These are phyloP conservation scores for Onygenales sp. DNA, from an alignment of 2,329 filamentous ascomycete genomes.

Conservation along the genomic window DNA sequence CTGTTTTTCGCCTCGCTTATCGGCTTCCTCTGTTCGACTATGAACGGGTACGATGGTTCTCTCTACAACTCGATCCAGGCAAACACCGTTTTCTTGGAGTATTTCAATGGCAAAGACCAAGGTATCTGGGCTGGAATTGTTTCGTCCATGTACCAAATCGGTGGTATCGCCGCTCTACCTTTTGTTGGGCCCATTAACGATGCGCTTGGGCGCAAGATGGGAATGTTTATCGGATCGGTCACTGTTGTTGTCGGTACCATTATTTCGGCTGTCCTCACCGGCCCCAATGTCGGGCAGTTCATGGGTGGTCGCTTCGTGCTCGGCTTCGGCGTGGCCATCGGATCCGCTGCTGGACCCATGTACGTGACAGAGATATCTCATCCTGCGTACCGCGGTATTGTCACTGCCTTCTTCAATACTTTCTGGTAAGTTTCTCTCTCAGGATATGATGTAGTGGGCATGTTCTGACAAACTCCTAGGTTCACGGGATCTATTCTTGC, in stretches of 20 bases:
- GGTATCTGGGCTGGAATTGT: conserved; percentile 38
- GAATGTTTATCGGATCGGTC: conserved; percentile 47
- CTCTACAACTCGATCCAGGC: conserved; percentile 45
- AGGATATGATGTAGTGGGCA: neutral
- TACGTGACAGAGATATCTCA: conserved; percentile 56
- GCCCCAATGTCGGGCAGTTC: conserved; percentile 38
- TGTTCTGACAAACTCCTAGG: conserved; percentile 12
- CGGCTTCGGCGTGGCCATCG: conserved; percentile 51
- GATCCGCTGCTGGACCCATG: conserved; percentile 51
- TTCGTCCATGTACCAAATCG: conserved; percentile 41
- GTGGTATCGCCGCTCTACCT: conserved; percentile 35
- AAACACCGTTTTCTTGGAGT: conserved; percentile 36
- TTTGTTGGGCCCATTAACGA: conserved; percentile 39
- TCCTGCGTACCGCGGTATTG: conserved; percentile 51
- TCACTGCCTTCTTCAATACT: conserved; percentile 50
- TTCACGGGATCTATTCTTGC: conserved; percentile 42
- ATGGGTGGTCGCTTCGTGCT: conserved; percentile 48
- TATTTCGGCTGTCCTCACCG: conserved; percentile 39
- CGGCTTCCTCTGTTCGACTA: conserved; percentile 40
- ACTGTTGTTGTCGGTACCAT: conserved; percentile 45
- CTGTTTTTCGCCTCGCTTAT: conserved; percentile 14
- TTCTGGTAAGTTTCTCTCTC: conserved; percentile 32
- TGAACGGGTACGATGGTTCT: conserved; percentile 51
- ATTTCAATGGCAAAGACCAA: conserved; percentile 32
- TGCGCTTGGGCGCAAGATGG: conserved; percentile 43